Percentiles rank a stretch among this genome's conserved stretches.
phyloP scores from a whole-genome alignment of 106 monocot species.

The Hemerocallis citrina region DNA sequence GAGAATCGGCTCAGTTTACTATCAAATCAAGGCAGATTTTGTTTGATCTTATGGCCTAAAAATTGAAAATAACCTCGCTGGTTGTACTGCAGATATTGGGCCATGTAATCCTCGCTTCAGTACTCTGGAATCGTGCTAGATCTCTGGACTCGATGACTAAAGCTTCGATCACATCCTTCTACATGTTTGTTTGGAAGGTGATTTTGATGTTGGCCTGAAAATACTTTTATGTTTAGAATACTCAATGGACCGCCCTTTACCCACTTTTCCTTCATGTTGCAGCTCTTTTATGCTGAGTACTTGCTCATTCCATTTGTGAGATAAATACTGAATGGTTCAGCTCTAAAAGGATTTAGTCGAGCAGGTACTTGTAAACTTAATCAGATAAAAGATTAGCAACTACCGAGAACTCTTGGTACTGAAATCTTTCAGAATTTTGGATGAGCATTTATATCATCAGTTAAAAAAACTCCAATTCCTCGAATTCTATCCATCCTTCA shows the following conservation, averaged over 20 bases:
- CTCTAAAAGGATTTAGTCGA: too few species aligned
- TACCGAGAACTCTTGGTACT: too few species aligned
- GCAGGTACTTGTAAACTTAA: too few species aligned
- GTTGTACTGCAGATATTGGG: constrained; percentile 46
- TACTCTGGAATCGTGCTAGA: constrained; percentile 79
- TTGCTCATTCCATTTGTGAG: constrained; percentile 86
- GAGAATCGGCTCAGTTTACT: too few species aligned
- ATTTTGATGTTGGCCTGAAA: not conserved
- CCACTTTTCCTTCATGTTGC: not conserved
- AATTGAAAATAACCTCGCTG: not conserved
- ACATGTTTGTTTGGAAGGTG: constrained; percentile 99
- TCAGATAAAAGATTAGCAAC: too few species aligned
- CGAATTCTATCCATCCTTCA: too few species aligned
- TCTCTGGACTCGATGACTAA: constrained; percentile 53
- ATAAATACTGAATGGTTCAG: constrained; percentile 33
- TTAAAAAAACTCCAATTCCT: too few species aligned
- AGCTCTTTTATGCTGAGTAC: constrained; percentile 88
- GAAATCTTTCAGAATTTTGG: too few species aligned
- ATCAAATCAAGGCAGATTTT: too few species aligned
- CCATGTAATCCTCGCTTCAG: constrained; percentile 62
- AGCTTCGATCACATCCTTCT: constrained; percentile 81
- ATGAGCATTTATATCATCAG: too few species aligned
- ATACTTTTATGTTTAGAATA: not conserved
- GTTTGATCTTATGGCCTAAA: too few species aligned
- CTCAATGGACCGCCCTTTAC: not conserved